These are phyloP conservation scores for Suhomyces faveliae DNA, from an alignment of 805 yeast genomes.

Conservation along the genomic window DNA sequence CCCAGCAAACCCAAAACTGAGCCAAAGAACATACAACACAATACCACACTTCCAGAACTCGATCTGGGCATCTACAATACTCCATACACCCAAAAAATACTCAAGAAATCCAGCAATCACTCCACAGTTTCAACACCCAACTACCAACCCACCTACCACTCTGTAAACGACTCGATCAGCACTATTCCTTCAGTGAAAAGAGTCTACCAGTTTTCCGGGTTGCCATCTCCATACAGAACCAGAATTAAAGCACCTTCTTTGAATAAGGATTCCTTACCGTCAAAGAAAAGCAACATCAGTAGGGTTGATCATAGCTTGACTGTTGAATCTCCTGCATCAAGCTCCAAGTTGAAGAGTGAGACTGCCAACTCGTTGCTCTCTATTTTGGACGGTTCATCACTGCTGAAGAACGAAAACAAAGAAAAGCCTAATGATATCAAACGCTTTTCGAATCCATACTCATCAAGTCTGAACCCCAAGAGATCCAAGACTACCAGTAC, in stretches of 20 bases:
- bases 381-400: slow-evolving; percentile 29
- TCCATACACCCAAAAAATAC: slow-evolving; percentile 28
- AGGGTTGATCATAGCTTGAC: neutral
- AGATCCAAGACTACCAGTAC: slow-evolving; percentile 8
- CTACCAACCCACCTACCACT: slow-evolving; percentile 38
- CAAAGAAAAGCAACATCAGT: slow-evolving; percentile 1
- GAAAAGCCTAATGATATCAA: slow-evolving; percentile 2
- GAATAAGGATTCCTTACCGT: slow-evolving; percentile 2
- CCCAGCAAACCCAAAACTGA: neutral
- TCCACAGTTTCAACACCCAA: slow-evolving; percentile 32
- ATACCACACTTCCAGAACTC: neutral
- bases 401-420: neutral
- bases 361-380: slow-evolving; percentile 40
- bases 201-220: slow-evolving; percentile 45
- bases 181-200: slow-evolving; percentile 36
- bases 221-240: slow-evolving; percentile 45
- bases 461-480: slow-evolving; percentile 8
- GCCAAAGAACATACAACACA: neutral
- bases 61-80: slow-evolving; percentile 16
- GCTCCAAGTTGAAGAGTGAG: slow-evolving; percentile 14
- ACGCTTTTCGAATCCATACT: slow-evolving; percentile 13
- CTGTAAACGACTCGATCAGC: slow-evolving; percentile 23
- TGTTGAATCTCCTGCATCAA: neutral
- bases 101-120: slow-evolving; percentile 24
- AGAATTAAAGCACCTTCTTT: slow-evolving; percentile 33